Conservation (phyloP, 2,329 filamentous ascomycete genomes). For the Neurospora sp. region DNA sequence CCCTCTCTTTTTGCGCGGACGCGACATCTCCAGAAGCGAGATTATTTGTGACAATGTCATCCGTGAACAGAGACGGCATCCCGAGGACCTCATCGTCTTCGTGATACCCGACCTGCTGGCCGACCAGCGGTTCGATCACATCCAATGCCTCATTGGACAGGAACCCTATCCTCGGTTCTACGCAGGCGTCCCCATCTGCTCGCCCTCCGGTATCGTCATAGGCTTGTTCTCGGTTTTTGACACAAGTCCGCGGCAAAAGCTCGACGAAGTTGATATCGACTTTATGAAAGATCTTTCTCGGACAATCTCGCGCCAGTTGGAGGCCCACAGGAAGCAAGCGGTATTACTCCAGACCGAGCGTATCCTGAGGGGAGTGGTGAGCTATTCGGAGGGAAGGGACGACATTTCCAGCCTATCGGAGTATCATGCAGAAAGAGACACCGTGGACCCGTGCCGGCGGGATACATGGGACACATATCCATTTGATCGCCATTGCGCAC, state of each 20-base stretch:
- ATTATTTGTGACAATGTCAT: slow-evolving; percentile 25
- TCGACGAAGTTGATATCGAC: slow-evolving; percentile 20
- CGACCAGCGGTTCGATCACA: slow-evolving; percentile 22
- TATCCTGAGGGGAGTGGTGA: slow-evolving; percentile 24
- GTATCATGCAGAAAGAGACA: background rate
- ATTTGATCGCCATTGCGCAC: background rate
- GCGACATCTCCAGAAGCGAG: slow-evolving; percentile 21
- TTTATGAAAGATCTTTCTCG: slow-evolving; percentile 19
- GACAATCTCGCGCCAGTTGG: slow-evolving; percentile 28
- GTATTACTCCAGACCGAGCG: slow-evolving; percentile 24
- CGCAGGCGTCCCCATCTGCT: slow-evolving; percentile 31
- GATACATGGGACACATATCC: background rate
- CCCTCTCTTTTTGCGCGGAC: slow-evolving; percentile 20
- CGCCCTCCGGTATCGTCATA: slow-evolving; percentile 30
- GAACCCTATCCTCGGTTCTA: slow-evolving; percentile 26
- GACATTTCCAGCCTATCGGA: slow-evolving; percentile 14
- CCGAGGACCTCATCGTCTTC: slow-evolving; percentile 21
- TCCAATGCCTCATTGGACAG: slow-evolving; percentile 15
- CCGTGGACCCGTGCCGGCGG: background rate
- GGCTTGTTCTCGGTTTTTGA: slow-evolving; percentile 30
- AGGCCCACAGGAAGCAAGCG: slow-evolving; percentile 20
- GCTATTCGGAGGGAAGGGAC: slow-evolving; percentile 14
- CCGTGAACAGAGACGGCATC: background rate
- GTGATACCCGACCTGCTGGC: slow-evolving; percentile 25
- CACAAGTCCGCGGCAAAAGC: slow-evolving; percentile 16